Evolutionary conservation across 192 early-diverging fungal genomes (phyloP), one percentile per base, ranked within the genome.

Genomic region (Backusella tuberculispora): DNA sequence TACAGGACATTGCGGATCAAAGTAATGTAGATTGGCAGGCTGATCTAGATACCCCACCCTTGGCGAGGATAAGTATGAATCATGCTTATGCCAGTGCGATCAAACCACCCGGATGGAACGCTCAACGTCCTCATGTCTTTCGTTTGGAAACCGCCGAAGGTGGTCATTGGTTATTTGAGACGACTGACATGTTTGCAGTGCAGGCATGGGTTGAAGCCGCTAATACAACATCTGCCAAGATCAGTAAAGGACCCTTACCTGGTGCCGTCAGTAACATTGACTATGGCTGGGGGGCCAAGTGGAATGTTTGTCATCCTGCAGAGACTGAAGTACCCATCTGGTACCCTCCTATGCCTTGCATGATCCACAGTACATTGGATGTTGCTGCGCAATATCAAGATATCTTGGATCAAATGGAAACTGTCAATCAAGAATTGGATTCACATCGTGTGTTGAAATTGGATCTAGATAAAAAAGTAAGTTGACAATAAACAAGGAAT

Each of bases 131-230:
- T 6, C 68, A 69, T 6, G 68, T 69, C 5, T 69, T 69, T 17
- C 68, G 68, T 6, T 13, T 69, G 21, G 68, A 69, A 14, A 69
- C 68, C 9, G 42, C 12, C 0, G 68, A 69, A 44, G 68, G 68
- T 3, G 68, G 68, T 5, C 42, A 45, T 24, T 69, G 68, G 68
- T 26, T 69, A 0, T 69, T 69, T 69, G 68, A 69, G 45, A 21
- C 43, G 14, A 69, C 26, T 4, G 68, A 69, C 24, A 69, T 69
- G 68, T 69, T 69, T 46, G 68, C 68, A 6, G 68, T 47, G 21
- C 68, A 69, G 9, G 68, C 68, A 2, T 69, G 68, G 68, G 44
- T 69, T 0, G 68, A 69, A 24, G 42, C 68, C 9, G 44, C 68
- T 3, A 69, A 69, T 44, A 29, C 42, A 0, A 47, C 45, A 0